phyloP scores from a whole-genome alignment of 441 rosid genomes.

The Bruguiera hainesii region DNA sequence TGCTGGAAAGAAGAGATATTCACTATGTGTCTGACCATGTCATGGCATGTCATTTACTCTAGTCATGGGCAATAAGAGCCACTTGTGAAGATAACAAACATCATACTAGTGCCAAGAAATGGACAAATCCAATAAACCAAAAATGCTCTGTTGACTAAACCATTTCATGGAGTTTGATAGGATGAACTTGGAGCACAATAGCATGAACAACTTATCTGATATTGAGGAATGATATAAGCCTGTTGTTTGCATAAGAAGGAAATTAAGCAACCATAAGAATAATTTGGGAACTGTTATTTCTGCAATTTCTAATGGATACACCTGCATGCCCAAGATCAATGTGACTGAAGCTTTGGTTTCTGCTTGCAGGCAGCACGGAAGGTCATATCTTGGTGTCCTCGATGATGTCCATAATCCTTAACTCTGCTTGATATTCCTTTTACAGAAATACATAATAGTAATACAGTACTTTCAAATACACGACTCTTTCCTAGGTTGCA shows the following conservation, averaged over 20 bases:
- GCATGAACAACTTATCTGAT: no score
- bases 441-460: constrained; percentile 52
- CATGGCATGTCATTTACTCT: no score
- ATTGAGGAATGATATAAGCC: no score
- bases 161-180: no score
- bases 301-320: neutral
- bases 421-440: constrained; percentile 78
- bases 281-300: neutral
- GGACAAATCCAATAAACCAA: no score
- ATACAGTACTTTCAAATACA: constrained; percentile 42
- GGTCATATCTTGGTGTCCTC: constrained; percentile 68
- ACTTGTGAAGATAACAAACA: no score
- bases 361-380: constrained; percentile 74
- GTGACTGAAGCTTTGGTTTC: constrained; percentile 12
- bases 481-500: constrained; percentile 10
- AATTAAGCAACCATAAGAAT: neutral
- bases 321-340: neutral
- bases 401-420: constrained; percentile 57
- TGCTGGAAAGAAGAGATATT: no score
- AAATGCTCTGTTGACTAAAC: no score
- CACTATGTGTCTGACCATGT: no score
- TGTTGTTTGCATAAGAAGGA: neutral
- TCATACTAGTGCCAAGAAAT: no score
- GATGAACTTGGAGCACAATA: no score
- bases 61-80: no score